Evolutionary conservation across 768 basidiomycete species (phyloP).

Genomic region (Boletus coccyginus): DNA sequence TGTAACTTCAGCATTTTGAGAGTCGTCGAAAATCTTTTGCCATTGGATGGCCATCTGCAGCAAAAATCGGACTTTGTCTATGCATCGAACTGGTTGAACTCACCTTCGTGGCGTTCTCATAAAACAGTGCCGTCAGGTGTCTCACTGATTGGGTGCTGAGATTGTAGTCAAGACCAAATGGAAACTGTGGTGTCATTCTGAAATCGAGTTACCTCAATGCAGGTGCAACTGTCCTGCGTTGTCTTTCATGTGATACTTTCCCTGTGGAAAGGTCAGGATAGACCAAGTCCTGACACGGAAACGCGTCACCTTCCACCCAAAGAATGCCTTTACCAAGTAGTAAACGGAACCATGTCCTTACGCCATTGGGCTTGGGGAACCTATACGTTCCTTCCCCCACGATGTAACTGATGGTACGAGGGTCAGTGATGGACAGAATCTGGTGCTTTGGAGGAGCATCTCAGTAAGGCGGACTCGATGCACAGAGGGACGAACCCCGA

Average conservation of each 20-base stretch:
- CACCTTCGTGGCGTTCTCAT: constrained; percentile 51
- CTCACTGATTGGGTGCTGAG: constrained; percentile 52
- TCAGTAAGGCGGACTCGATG: constrained; percentile 10
- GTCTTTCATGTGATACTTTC: constrained; percentile 54
- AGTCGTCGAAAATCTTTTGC: constrained; percentile 44
- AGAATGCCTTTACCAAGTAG: constrained; percentile 63
- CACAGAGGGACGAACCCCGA: constrained; percentile 41
- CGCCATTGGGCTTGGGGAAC: constrained; percentile 63
- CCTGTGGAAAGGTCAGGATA: constrained; percentile 33
- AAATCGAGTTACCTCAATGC: constrained; percentile 46
- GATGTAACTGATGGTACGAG: constrained; percentile 51
- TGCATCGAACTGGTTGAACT: not conserved
- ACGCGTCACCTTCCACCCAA: constrained; percentile 55
- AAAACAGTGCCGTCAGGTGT: constrained; percentile 48
- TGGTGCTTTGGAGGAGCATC: constrained; percentile 42
- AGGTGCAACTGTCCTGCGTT: constrained; percentile 50
- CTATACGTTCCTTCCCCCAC: constrained; percentile 52
- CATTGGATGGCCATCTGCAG: constrained; percentile 46
- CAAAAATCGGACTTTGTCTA: constrained; percentile 3
- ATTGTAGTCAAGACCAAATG: not conserved
- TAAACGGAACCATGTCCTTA: constrained; percentile 61
- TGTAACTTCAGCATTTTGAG: constrained; percentile 37
- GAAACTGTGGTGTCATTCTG: not conserved
- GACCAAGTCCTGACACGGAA: not conserved
- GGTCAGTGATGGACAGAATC: constrained; percentile 55